Evolutionary conservation across 2,329 filamentous ascomycete species (phyloP).

Genomic region (Penicillium capsulatum): DNA sequence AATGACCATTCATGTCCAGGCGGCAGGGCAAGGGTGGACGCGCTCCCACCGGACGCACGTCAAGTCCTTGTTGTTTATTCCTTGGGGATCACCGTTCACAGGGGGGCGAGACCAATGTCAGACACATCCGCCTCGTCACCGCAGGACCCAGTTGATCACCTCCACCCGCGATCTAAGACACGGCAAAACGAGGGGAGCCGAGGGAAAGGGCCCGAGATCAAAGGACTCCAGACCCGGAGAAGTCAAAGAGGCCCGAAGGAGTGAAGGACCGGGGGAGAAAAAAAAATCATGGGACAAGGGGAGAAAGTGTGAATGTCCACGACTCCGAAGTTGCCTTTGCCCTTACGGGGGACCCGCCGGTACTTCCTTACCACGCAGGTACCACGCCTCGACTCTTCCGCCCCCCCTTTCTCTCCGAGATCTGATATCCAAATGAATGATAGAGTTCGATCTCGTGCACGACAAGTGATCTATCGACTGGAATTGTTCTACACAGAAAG

Average conservation of each 20-base stretch:
- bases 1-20: slow-evolving; percentile 62
- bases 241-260: slow-evolving; percentile 24
- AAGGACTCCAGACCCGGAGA: not conserved
- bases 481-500: too few relatives aligned
- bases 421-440: too few relatives aligned
- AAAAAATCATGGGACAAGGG: slow-evolving; percentile 13
- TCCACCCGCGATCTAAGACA: slow-evolving; percentile 10
- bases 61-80: too few relatives aligned
- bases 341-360: slow-evolving; percentile 13
- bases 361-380: slow-evolving; percentile 1
- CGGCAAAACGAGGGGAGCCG: slow-evolving; percentile 15
- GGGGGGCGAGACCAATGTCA: slow-evolving; percentile 6
- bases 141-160: slow-evolving; percentile 9
- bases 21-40: not conserved
- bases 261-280: slow-evolving; percentile 25
- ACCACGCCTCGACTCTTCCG: not conserved
- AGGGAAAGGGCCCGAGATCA: not conserved
- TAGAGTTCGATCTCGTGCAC: too few relatives aligned
- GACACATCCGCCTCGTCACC: slow-evolving; percentile 12
- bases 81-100: not conserved
- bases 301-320: slow-evolving; percentile 9
- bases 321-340: slow-evolving; percentile 18
- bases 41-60: not conserved
- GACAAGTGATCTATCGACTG: too few relatives aligned
- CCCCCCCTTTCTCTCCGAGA: too few relatives aligned